Percentiles rank a stretch among this genome's conserved stretches.
Evolutionary conservation across 2,329 filamentous ascomycete species (phyloP).

Genomic region (Pseudocercospora macadamiae): DNA sequence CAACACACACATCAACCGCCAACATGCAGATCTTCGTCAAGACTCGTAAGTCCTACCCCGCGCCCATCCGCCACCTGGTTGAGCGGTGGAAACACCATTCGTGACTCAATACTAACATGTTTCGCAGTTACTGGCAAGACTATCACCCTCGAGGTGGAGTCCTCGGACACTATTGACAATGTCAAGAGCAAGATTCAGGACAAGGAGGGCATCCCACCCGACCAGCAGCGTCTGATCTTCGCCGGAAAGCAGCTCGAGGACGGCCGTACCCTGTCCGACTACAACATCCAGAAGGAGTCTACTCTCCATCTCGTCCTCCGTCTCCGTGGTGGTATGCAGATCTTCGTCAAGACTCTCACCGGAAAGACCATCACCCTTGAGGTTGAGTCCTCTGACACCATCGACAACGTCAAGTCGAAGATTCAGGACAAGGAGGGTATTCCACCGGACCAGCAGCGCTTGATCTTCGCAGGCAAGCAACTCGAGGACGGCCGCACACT

Average conservation of each 20-base stretch:
- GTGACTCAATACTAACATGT: conserved; percentile 38
- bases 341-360: conserved; percentile 99
- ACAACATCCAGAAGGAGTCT: conserved; percentile 84
- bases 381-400: conserved; percentile 98
- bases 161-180: conserved; percentile 89
- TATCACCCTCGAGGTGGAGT: conserved; percentile 69
- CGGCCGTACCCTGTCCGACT: conserved; percentile 84
- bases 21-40: conserved; percentile 97
- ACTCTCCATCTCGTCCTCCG: conserved; percentile 68
- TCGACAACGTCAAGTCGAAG: conserved; percentile 99
- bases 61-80: conserved; percentile 29
- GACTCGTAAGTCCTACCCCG: conserved; percentile 70
- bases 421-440: conserved; percentile 99
- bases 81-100: conserved; percentile 37
- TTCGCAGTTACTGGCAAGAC: conserved; percentile 66
- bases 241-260: conserved; percentile 97
- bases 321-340: conserved; percentile 70
- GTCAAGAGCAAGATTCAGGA: conserved; percentile 98
- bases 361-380: conserved; percentile 99
- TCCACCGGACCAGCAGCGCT: conserved; percentile 93
- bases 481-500: conserved; percentile 97
- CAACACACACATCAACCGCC: conserved; percentile 34
- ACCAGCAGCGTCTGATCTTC: conserved; percentile 95
- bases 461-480: conserved; percentile 99
- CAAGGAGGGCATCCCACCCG: conserved; percentile 94